Evolutionary conservation across 495 filamentous ascomycete species (phyloP).

Genomic region (Clavariopsis aquatica): DNA sequence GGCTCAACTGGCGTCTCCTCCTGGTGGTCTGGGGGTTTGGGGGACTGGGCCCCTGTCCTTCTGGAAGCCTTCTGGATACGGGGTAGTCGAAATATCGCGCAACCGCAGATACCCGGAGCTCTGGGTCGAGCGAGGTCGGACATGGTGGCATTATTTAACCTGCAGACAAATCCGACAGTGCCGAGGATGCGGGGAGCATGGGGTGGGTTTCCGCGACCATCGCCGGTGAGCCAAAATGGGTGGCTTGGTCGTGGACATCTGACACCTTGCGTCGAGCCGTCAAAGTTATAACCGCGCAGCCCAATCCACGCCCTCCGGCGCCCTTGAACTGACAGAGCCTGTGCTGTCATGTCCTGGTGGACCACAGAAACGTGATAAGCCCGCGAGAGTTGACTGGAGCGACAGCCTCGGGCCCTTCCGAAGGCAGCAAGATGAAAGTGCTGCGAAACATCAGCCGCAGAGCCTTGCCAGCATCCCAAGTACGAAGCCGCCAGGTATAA

Average conservation of each 20-base stretch:
- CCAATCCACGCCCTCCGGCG: slow-evolving; percentile 21
- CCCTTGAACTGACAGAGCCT: slow-evolving; percentile 6
- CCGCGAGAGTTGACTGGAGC: slow-evolving; percentile 17
- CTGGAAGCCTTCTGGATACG: slow-evolving; percentile 7
- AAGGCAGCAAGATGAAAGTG: slow-evolving; percentile 20
- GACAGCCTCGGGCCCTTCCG: not conserved
- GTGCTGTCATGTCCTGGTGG: slow-evolving; percentile 9
- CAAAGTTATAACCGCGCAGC: not conserved
- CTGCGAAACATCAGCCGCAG: slow-evolving; percentile 17
- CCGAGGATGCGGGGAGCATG: not conserved
- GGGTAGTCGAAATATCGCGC: not conserved
- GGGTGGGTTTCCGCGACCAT: not conserved
- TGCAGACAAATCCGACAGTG: not conserved
- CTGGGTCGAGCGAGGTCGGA: not conserved
- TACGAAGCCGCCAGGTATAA: slow-evolving; percentile 9
- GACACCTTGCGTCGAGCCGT: not conserved
- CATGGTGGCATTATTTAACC: not conserved
- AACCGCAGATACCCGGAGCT: slow-evolving; percentile 5
- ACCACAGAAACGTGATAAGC: slow-evolving; percentile 24
- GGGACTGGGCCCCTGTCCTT: not conserved
- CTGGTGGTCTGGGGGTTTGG: not conserved
- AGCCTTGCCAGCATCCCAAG: not conserved
- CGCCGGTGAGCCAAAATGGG: slow-evolving; percentile 7
- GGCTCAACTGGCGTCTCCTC: not conserved
- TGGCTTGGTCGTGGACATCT: slow-evolving; percentile 3